phyloP scores from a whole-genome alignment of 345 rosid genomes.

The Lumnitzera racemosa region DNA sequence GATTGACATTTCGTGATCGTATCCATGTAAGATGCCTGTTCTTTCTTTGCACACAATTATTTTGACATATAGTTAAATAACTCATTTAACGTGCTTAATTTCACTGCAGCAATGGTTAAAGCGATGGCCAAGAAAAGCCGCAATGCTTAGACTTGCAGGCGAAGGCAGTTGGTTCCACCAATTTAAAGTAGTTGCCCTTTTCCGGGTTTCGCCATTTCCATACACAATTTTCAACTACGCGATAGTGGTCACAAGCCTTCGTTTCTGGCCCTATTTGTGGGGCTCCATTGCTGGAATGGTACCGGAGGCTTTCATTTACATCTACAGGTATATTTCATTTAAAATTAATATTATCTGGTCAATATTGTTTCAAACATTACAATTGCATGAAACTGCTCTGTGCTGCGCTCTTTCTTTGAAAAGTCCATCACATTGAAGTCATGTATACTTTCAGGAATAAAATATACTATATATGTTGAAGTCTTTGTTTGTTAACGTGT shows the following conservation, averaged over 20 bases:
- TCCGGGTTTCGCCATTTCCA: conserved; percentile 92
- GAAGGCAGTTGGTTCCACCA: conserved; percentile 98
- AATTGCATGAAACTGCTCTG: too few relatives aligned
- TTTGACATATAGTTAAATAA: background rate
- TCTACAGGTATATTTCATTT: conserved; percentile 55
- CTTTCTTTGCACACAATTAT: background rate
- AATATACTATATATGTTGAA: too few relatives aligned
- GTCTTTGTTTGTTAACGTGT: too few relatives aligned
- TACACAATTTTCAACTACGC: conserved; percentile 97
- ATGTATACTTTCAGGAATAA: too few relatives aligned
- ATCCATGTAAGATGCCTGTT: conserved; percentile 57
- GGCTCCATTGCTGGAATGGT: conserved; percentile 95
- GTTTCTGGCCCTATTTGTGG: conserved; percentile 81
- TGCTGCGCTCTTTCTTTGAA: too few relatives aligned
- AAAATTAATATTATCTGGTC: background rate
- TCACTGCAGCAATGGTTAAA: conserved; percentile 76
- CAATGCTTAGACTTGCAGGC: conserved; percentile 73
- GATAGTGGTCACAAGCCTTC: conserved; percentile 73
- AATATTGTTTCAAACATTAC: too few relatives aligned
- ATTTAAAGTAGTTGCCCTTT: conserved; percentile 81
- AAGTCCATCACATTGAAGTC: too few relatives aligned
- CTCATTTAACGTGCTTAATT: conserved; percentile 7
- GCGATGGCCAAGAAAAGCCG: conserved; percentile 89
- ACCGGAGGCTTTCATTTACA: conserved; percentile 94
- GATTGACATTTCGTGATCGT: conserved; percentile 75